Evolutionary conservation across 805 yeast species (phyloP).

Genomic region (Yarrowia sp.): DNA sequence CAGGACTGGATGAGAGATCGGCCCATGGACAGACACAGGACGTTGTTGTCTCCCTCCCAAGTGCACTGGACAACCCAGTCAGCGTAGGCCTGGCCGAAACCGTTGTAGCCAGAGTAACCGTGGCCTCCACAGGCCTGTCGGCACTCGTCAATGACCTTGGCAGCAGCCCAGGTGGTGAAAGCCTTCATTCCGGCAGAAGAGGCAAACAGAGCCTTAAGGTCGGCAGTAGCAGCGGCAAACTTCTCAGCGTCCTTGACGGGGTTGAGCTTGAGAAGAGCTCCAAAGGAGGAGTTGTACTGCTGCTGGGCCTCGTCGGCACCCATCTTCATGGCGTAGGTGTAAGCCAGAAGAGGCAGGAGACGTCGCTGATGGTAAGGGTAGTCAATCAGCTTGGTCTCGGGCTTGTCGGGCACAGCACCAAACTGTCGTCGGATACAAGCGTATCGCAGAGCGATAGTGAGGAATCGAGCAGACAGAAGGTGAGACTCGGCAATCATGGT

Average conservation of each 20-base stretch:
- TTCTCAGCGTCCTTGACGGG: constrained; percentile 43
- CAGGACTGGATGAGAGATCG: constrained; percentile 63
- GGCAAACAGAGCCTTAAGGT: constrained; percentile 73
- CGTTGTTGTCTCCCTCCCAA: constrained; percentile 98
- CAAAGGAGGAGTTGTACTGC: constrained; percentile 44
- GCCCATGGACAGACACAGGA: constrained; percentile 79
- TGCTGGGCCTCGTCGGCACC: constrained; percentile 62
- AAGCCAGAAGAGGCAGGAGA: constrained; percentile 75
- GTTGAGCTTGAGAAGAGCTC: constrained; percentile 52
- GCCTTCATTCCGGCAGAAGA: constrained; percentile 87
- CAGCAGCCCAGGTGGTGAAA: constrained; percentile 82
- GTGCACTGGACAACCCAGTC: constrained; percentile 98
- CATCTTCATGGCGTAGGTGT: constrained; percentile 71
- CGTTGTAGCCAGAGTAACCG: constrained; percentile 88
- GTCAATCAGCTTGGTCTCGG: constrained; percentile 74
- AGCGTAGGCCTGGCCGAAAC: constrained; percentile 80
- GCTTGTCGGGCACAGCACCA: constrained; percentile 46
- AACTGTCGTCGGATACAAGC: constrained; percentile 90
- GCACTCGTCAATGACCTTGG: constrained; percentile 78
- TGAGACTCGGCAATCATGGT: constrained; percentile 84
- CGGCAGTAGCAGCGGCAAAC: constrained; percentile 50
- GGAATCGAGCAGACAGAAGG: constrained; percentile 72
- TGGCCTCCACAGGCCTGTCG: constrained; percentile 96
- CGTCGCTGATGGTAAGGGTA: constrained; percentile 89
- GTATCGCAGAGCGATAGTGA: constrained; percentile 83